phyloP scores from a whole-genome alignment of 2,329 filamentous ascomycete species.

The Microcyclospora tardicrescens region DNA sequence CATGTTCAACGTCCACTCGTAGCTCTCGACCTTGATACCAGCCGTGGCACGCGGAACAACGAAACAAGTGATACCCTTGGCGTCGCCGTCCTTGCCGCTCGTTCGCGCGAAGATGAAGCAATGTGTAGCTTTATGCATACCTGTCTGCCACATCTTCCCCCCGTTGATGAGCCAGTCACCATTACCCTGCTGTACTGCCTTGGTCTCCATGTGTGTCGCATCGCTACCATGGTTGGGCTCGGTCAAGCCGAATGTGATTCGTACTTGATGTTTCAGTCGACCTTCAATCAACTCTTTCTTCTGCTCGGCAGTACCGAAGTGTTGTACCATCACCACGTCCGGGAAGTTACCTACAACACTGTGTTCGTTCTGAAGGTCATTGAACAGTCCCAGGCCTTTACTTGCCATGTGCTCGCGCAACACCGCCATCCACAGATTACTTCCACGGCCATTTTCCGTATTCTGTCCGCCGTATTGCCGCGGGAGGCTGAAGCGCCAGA shows the following conservation, averaged over 20 bases:
- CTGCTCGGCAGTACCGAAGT: conserved; percentile 45
- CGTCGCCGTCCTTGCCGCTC: conserved; percentile 38
- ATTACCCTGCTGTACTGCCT: conserved; percentile 33
- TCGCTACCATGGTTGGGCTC: conserved; percentile 51
- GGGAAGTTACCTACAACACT: conserved; percentile 51
- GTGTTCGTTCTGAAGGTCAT: conserved; percentile 53
- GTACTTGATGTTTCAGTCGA: conserved; percentile 40
- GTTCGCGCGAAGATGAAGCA: conserved; percentile 50
- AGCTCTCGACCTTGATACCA: conserved; percentile 43
- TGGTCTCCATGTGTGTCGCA: conserved; percentile 49
- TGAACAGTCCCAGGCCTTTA: conserved; percentile 48
- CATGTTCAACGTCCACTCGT: conserved; percentile 56
- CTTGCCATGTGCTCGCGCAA: conserved; percentile 47
- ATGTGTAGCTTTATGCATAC: conserved; percentile 49
- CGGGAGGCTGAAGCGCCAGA: conserved; percentile 47
- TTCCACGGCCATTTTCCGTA: conserved; percentile 28
- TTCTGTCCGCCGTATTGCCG: conserved; percentile 42
- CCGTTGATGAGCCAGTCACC: conserved; percentile 44
- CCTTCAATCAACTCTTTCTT: conserved; percentile 41
- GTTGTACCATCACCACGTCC: conserved; percentile 48
- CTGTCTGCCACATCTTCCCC: conserved; percentile 53
- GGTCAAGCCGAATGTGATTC: conserved; percentile 49
- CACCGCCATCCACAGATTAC: conserved; percentile 51
- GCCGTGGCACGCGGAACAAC: conserved; percentile 41
- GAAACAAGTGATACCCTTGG: conserved; percentile 48